phyloP scores from a whole-genome alignment of 305 asterid species.

The Vinca major region DNA sequence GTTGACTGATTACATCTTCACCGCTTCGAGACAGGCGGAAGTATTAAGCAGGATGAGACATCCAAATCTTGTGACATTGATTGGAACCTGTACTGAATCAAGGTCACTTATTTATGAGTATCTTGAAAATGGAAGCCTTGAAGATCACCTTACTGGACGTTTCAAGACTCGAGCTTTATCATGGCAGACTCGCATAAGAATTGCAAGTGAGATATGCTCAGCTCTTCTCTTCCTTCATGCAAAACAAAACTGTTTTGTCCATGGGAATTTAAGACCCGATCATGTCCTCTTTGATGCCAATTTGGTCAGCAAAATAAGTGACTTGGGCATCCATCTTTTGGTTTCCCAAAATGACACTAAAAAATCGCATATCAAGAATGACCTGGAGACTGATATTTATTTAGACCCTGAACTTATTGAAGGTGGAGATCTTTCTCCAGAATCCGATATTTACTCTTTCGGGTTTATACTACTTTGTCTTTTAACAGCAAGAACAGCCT shows the following conservation, averaged over 20 bases:
- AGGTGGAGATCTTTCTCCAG: conserved; percentile 40
- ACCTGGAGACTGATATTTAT: conserved; percentile 35
- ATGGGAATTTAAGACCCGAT: conserved; percentile 66
- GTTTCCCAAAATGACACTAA: conserved; percentile 23
- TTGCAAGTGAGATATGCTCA: conserved; percentile 58
- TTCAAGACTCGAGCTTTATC: conserved; percentile 44
- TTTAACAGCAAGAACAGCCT: conserved; percentile 59
- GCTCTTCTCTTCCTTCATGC: conserved; percentile 67
- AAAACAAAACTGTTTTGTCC: conserved; percentile 33
- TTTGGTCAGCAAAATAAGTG: conserved; percentile 63
- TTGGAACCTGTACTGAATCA: conserved; percentile 79
- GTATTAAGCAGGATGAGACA: conserved; percentile 73
- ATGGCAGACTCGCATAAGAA: conserved; percentile 71
- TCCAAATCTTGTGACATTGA: conserved; percentile 69
- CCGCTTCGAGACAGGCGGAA: conserved; percentile 40
- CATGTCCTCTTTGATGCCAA: conserved; percentile 60
- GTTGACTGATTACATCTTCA: conserved; percentile 19
- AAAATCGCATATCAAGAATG: conserved; percentile 17
- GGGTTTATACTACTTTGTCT: conserved; percentile 60
- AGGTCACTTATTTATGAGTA: conserved; percentile 75
- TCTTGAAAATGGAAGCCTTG: conserved; percentile 73
- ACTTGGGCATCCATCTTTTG: conserved; percentile 46
- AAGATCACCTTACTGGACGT: conserved; percentile 46
- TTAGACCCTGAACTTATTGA: conserved; percentile 46
- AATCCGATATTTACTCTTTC: conserved; percentile 73